Conservation (phyloP, 2,329 filamentous ascomycete species). For the Periconia digitata region DNA sequence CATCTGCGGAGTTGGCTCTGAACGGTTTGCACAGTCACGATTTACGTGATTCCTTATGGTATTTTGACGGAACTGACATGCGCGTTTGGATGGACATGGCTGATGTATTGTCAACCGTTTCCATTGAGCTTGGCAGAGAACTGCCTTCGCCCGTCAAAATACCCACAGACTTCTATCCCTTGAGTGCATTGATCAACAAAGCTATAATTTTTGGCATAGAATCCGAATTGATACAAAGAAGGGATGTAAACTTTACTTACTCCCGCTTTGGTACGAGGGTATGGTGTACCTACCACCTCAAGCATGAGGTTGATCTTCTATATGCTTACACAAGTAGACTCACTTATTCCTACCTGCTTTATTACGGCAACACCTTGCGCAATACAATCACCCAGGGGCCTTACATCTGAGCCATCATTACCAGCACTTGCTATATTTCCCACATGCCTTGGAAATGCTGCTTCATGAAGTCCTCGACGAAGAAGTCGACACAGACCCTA, state of each 20-base stretch:
- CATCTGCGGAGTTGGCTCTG: constrained; percentile 49
- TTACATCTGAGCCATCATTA: constrained; percentile 83
- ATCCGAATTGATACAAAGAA: constrained; percentile 87
- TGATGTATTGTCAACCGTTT: constrained; percentile 72
- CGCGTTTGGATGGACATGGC: constrained; percentile 88
- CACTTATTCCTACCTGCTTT: constrained; percentile 91
- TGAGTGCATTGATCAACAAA: constrained; percentile 85
- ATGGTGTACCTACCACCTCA: constrained; percentile 40
- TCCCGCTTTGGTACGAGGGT: constrained; percentile 86
- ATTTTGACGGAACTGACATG: constrained; percentile 85
- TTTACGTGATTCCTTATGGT: constrained; percentile 87
- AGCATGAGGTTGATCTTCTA: neutral
- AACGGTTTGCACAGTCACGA: constrained; percentile 54
- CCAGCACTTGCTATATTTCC: constrained; percentile 84
- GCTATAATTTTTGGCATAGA: constrained; percentile 90
- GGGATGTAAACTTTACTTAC: constrained; percentile 88
- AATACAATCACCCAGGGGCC: constrained; percentile 77
- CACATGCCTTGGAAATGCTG: constrained; percentile 88
- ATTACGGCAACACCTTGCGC: constrained; percentile 74
- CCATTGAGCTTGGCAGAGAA: constrained; percentile 59
- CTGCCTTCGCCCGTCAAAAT: constrained; percentile 75
- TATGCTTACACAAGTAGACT: constrained; percentile 58
- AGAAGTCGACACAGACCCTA: constrained; percentile 72
- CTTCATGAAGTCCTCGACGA: constrained; percentile 93
- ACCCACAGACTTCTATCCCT: constrained; percentile 90